phyloP scores from a whole-genome alignment of 2,329 filamentous ascomycete genomes.

The Berkeleyomyces basicola region DNA sequence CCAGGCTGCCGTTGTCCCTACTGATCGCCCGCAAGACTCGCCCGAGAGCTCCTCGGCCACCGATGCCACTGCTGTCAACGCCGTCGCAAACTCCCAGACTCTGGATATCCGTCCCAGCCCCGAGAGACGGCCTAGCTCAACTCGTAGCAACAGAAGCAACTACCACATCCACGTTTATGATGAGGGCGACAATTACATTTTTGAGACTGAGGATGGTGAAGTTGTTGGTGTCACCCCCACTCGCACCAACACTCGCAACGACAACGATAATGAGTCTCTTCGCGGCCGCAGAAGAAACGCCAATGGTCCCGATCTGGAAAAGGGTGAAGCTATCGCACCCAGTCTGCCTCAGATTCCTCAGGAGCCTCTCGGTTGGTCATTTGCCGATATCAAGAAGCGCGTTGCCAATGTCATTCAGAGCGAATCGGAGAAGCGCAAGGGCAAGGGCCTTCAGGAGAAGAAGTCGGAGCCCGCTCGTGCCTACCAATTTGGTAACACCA shows the following conservation, averaged over 20 bases:
- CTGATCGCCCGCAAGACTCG: not conserved
- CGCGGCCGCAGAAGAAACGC: not conserved
- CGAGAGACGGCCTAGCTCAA: conserved; percentile 17
- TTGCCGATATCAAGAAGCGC: conserved; percentile 30
- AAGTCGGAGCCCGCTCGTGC: conserved; percentile 59
- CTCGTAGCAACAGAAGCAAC: not conserved
- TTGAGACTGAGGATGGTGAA: conserved; percentile 78
- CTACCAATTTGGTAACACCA: conserved; percentile 74
- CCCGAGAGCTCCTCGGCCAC: conserved; percentile 3
- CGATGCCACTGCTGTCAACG: conserved; percentile 3
- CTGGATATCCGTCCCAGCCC: not conserved
- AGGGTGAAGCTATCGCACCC: conserved; percentile 14
- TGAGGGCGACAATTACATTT: conserved; percentile 61
- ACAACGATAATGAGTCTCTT: conserved; percentile 16
- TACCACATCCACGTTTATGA: conserved; percentile 52
- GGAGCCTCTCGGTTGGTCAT: conserved; percentile 19
- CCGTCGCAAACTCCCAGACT: not conserved
- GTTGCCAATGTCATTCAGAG: conserved; percentile 37
- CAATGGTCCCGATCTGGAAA: conserved; percentile 14
- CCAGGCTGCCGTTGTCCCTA: not conserved
- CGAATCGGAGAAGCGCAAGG: conserved; percentile 46
- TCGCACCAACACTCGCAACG: conserved; percentile 16
- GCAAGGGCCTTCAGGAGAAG: conserved; percentile 37
- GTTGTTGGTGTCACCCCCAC: conserved; percentile 52
- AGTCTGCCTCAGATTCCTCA: conserved; percentile 2